Evolutionary conservation across 768 basidiomycete genomes (phyloP).

Genomic region (Psilocybe cubensis): DNA sequence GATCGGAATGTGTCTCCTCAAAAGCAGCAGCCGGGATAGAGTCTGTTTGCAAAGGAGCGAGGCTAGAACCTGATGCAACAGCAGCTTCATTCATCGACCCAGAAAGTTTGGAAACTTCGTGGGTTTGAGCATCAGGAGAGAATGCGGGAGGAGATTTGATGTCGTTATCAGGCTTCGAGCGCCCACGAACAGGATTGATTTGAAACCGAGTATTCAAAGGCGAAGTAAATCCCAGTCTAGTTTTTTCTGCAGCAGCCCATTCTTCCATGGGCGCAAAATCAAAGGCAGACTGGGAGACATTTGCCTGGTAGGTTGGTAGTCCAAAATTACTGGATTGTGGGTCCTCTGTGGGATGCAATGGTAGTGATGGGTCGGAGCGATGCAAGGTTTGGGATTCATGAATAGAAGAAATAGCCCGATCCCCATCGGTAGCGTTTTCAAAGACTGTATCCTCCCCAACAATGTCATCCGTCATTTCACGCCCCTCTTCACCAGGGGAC

Average conservation of each 20-base stretch:
- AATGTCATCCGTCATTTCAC: constrained; percentile 34
- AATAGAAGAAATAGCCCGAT: constrained; percentile 20
- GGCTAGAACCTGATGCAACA: constrained; percentile 16
- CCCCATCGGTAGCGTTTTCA: constrained; percentile 11
- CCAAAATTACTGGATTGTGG: constrained; percentile 42
- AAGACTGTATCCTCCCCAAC: constrained; percentile 47
- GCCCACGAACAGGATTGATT: constrained; percentile 24
- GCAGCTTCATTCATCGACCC: neutral
- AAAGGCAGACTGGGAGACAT: constrained; percentile 59
- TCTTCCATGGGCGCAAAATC: constrained; percentile 79
- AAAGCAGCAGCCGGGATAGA: constrained; percentile 8
- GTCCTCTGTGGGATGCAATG: constrained; percentile 26
- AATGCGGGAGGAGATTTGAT: neutral
- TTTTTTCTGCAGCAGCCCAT: constrained; percentile 74
- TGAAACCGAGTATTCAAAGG: constrained; percentile 44
- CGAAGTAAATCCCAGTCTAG: constrained; percentile 59
- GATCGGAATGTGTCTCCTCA: constrained; percentile 26
- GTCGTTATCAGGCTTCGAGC: constrained; percentile 10
- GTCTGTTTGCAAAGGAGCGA: constrained; percentile 4
- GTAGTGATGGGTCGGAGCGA: constrained; percentile 17
- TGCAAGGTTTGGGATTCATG: constrained; percentile 3
- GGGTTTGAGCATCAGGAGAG: neutral
- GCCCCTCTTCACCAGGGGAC: constrained; percentile 12
- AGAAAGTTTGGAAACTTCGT: neutral
- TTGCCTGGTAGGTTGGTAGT: constrained; percentile 73